Evolutionary conservation across 176 grass and related monocot genomes (phyloP), one percentile per base, ranked within the genome.

Genomic region (Musa troglodytarum): DNA sequence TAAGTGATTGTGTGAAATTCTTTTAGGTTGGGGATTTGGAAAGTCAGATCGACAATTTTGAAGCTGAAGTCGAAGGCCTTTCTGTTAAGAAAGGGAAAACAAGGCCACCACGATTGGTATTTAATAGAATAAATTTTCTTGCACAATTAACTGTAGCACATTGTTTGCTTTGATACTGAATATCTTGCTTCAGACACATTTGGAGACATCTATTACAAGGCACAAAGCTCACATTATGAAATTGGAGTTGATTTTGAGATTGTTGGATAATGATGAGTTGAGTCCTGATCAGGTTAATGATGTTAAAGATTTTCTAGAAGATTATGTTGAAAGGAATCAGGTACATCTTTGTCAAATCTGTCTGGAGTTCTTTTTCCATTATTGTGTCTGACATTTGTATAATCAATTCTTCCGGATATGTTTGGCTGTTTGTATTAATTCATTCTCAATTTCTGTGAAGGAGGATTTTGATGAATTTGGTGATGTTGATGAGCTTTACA

Each of bases 221-320:
- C 95, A 99, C 90, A 99, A 89, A 76, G 91, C 95, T 84, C 95
- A 99, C 64, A 89, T 99, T 89, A 94, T 92, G 71, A 99, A 99
- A 80, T 79, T 95, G 77, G 96, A 99, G 85, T 92, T 88, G 68
- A 95, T 94, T 67, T 89, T 99, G 86, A 92, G 96, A 84, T 85
- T 99, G 75, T 85, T 99, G 52, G 96, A 99, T 83, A 99, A 99
- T 50, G 96, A 99, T 71, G 96, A 99, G 77, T 84, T 99, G 81
- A 95, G 91, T 85, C 96, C 91, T 81, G 96, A 99, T 72, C 91
- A 99, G 82, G 96, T 94, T 61, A 95, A 99, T 79, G 96, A 99
- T 84, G 86, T 92, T 50, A 99, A 82, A 92, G 96, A 99, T 80
- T 95, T 95, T 81, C 77, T 99, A 53, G 96, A 99, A 77, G 96